Evolutionary conservation across 371 early-diverging fungal species (phyloP), one percentile per base, ranked within the genome.

Genomic region (Lichtheimia ornata): DNA sequence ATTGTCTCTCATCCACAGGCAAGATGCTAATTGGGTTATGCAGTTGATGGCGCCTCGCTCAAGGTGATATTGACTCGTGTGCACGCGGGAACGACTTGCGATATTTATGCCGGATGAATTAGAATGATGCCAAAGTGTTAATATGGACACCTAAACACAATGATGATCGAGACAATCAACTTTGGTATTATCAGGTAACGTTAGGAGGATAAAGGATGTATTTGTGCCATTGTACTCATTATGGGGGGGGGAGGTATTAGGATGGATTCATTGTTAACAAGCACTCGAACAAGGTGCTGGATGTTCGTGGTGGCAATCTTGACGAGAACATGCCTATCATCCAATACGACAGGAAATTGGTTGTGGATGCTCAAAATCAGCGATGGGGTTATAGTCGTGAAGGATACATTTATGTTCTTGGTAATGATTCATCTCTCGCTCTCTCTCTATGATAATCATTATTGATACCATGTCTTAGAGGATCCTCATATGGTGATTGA

Each of bases 401-500:
- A 25, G 82, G 82, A 0, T 72, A 71, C 58, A 69, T 82, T 42
- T 78, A 76, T 65, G 55, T 35, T 11, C 35, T 35, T 9, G 35
- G 35, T 35, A 35, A 35, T 11, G 9, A 11, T 5, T 28, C 7
- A 5, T 28, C 28, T 28, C 0, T 28, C 4, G 4, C 27, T 28
- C 4, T 28, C 0, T 4, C 6, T 5, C 5, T 9, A 35, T 35
- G 35, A 35, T 11, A 2, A 1, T 28, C 28, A 2, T 35, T 35
- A 35, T 35, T 11, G 35, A 35, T 35, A 35, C 35, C 5, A 35
- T 35, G 4, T 67, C 18, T 30, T 82, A 28, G 69, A 77, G 18
- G 72, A 79, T 18, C 79, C 77, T n/a, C 73, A 69, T 40, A 69
- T 78, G 66, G 82, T 82, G 4, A 55, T 82, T 14, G 82, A 82